Percentiles rank a stretch among this genome's conserved stretches.
These are phyloP conservation scores for Hamamelis virginiana DNA, from an alignment of 164 flowering plant species.

Conservation along the genomic window DNA sequence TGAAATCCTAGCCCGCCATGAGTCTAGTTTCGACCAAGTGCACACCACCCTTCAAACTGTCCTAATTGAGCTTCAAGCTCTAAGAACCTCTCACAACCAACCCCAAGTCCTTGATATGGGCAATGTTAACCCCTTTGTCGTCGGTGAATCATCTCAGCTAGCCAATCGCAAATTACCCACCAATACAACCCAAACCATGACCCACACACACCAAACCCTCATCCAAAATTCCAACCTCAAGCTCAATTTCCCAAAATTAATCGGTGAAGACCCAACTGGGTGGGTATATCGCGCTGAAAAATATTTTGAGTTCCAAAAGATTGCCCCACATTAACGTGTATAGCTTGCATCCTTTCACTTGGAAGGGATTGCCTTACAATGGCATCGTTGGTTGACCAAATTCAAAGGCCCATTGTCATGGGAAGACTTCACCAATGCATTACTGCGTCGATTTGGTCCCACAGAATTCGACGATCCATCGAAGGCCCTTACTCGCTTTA, in stretches of 20 bases:
- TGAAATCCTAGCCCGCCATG: background rate
- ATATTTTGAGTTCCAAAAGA: conserved; percentile 9
- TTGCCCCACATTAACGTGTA: background rate
- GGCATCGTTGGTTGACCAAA: background rate
- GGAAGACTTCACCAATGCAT: background rate
- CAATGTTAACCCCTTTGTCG: too few species aligned
- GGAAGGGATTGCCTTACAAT: too few species aligned
- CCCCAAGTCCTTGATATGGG: background rate
- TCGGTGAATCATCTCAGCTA: background rate
- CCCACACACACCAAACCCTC: background rate
- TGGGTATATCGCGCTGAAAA: background rate
- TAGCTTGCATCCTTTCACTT: conserved; percentile 8
- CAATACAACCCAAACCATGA: too few species aligned
- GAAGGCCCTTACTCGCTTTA: background rate
- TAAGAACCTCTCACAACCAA: background rate
- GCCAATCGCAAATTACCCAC: background rate
- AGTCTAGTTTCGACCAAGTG: too few species aligned
- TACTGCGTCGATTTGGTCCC: background rate
- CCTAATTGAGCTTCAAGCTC: background rate
- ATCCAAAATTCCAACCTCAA: background rate
- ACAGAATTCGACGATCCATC: conserved; percentile 1
- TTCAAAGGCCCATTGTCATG: conserved; percentile 1
- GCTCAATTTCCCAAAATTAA: background rate
- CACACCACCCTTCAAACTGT: too few species aligned
- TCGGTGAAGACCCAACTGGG: background rate